Evolutionary conservation across 1,284 basidiomycete genomes (phyloP).

Genomic region (Ceratobasidium sp.): DNA sequence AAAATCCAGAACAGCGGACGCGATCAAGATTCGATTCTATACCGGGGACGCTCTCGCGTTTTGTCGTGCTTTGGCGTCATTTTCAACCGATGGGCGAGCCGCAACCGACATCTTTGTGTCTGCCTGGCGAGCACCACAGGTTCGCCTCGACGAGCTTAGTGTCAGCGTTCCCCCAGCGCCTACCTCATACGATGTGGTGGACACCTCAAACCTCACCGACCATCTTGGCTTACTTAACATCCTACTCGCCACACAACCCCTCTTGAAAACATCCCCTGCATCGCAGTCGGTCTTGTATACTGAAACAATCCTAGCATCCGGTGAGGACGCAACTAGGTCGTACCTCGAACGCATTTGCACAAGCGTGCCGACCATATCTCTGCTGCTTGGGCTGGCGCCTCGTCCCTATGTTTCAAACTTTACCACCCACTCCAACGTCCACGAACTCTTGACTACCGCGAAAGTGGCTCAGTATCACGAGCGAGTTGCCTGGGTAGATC

Average conservation of each 20-base stretch:
- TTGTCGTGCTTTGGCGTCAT: slow-evolving; percentile 14
- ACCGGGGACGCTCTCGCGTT: slow-evolving; percentile 26
- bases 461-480: neutral
- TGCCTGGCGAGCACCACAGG: slow-evolving; percentile 13
- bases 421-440: slow-evolving; percentile 11
- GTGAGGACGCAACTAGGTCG: slow-evolving; percentile 4
- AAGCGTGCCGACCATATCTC: slow-evolving; percentile 6
- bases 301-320: neutral
- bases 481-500: slow-evolving; percentile 24
- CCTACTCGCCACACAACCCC: slow-evolving; percentile 2
- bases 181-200: slow-evolving; percentile 26
- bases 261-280: slow-evolving; percentile 2
- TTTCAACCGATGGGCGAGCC: neutral
- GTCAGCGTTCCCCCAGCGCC: neutral
- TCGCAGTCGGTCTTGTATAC: slow-evolving; percentile 31
- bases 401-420: slow-evolving; percentile 18
- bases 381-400: slow-evolving; percentile 16
- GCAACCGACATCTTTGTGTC: slow-evolving; percentile 11
- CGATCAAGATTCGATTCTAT: slow-evolving; percentile 21
- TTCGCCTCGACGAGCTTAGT: neutral
- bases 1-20: neutral
- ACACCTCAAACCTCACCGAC: slow-evolving; percentile 32
- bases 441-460: neutral
- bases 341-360: slow-evolving; percentile 11
- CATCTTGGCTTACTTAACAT: slow-evolving; percentile 31